Evolutionary conservation across 495 filamentous ascomycete genomes (phyloP).

Genomic region (Aspergillus olivimuriae): DNA sequence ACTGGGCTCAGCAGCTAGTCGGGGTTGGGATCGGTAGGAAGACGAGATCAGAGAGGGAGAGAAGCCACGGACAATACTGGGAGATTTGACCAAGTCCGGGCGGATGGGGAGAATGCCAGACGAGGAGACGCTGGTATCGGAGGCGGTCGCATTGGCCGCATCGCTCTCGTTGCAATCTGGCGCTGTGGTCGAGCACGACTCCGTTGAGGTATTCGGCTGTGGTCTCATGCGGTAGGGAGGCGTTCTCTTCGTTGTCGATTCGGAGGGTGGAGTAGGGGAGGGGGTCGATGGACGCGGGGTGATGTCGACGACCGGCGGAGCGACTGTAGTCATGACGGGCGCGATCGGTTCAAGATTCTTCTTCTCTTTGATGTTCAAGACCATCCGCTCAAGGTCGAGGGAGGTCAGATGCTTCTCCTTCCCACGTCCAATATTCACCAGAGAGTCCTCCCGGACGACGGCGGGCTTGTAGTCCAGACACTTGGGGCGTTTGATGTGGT

Average conservation of each 20-base stretch:
- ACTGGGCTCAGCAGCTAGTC: slow-evolving; percentile 42
- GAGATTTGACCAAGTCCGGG: slow-evolving; percentile 50
- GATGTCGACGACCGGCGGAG: slow-evolving; percentile 50
- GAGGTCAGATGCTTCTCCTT: slow-evolving; percentile 89
- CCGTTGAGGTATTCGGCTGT: slow-evolving; percentile 37
- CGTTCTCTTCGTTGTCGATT: slow-evolving; percentile 21
- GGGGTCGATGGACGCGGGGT: slow-evolving; percentile 40
- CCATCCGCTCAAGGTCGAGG: slow-evolving; percentile 80
- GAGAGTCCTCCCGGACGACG: slow-evolving; percentile 44
- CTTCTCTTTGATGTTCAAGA: slow-evolving; percentile 75
- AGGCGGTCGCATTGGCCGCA: slow-evolving; percentile 28
- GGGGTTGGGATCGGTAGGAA: slow-evolving; percentile 59
- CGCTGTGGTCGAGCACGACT: slow-evolving; percentile 49
- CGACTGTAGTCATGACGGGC: slow-evolving; percentile 31
- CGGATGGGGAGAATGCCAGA: slow-evolving; percentile 27
- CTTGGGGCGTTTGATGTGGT: slow-evolving; percentile 49
- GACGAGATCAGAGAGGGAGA: slow-evolving; percentile 70
- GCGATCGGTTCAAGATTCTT: slow-evolving; percentile 58
- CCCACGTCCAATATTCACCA: slow-evolving; percentile 53
- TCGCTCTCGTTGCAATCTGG: slow-evolving; percentile 45
- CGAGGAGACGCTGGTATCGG: slow-evolving; percentile 49
- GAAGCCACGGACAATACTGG: slow-evolving; percentile 83
- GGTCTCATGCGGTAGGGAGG: slow-evolving; percentile 13
- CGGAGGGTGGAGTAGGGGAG: slow-evolving; percentile 34
- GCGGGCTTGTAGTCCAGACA: slow-evolving; percentile 38